These are phyloP conservation scores for Corinectria fuckeliana DNA, from an alignment of 2,329 filamentous ascomycete genomes.

Conservation along the genomic window DNA sequence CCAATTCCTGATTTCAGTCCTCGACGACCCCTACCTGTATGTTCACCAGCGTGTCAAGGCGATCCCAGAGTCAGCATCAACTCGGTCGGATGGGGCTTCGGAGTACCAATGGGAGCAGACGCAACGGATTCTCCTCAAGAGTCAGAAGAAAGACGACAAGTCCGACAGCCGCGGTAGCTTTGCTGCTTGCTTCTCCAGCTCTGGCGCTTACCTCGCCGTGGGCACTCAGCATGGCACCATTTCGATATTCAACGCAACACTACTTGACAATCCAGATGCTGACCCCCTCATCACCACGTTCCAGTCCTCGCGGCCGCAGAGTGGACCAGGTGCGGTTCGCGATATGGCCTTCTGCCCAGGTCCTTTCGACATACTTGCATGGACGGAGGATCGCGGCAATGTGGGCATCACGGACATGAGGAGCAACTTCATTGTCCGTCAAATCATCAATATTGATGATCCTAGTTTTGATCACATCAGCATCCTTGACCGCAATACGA, in stretches of 20 bases:
- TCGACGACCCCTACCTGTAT: conserved; percentile 86
- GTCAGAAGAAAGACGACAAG: conserved; percentile 61
- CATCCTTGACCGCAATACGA: conserved; percentile 61
- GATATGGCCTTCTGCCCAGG: conserved; percentile 93
- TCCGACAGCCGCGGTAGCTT: conserved; percentile 72
- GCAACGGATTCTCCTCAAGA: conserved; percentile 62
- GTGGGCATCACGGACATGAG: conserved; percentile 78
- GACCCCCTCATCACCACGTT: conserved; percentile 78
- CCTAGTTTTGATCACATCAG: conserved; percentile 63
- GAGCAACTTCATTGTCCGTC: conserved; percentile 69
- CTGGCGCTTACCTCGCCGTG: conserved; percentile 73
- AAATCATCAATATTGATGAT: conserved; percentile 71
- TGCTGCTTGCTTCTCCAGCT: conserved; percentile 77
- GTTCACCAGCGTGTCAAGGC: conserved; percentile 69
- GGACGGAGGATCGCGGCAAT: conserved; percentile 86
- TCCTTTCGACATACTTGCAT: conserved; percentile 88
- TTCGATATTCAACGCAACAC: conserved; percentile 70
- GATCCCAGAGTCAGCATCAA: conserved; percentile 36
- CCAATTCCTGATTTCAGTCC: conserved; percentile 78
- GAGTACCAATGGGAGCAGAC: conserved; percentile 59
- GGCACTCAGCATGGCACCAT: conserved; percentile 84
- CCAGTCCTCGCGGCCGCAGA: conserved; percentile 74
- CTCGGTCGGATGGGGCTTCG: conserved; percentile 34
- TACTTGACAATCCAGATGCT: conserved; percentile 50
- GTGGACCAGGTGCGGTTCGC: conserved; percentile 79